Percentiles rank a stretch among this genome's conserved stretches.
Evolutionary conservation across 768 basidiomycete genomes (phyloP).

Genomic region (Amanita subjunquillea): DNA sequence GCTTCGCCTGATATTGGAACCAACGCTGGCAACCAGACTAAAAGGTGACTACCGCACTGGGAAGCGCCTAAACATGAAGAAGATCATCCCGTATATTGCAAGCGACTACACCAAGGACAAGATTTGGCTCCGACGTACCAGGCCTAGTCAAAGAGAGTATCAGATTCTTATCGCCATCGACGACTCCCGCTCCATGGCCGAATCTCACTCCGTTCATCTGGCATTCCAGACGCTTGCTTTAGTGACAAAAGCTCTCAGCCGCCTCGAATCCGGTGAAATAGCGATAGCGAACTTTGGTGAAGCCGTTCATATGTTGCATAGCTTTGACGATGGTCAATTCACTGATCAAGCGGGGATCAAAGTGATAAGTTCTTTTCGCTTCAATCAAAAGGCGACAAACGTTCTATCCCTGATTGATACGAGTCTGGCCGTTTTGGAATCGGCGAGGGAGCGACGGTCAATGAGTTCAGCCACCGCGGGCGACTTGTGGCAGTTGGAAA

Average conservation of each 20-base stretch:
- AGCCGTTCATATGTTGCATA: slow-evolving; percentile 78
- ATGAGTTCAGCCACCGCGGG: slow-evolving; percentile 53
- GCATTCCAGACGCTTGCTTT: slow-evolving; percentile 91
- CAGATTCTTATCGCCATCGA: slow-evolving; percentile 92
- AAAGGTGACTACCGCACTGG: slow-evolving; percentile 97
- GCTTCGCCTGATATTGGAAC: slow-evolving; percentile 90
- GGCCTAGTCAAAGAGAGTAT: slow-evolving; percentile 90
- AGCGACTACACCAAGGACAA: slow-evolving; percentile 99
- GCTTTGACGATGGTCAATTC: slow-evolving; percentile 74
- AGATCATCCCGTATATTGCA: slow-evolving; percentile 95
- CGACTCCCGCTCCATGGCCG: slow-evolving; percentile 95
- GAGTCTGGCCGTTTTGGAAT: slow-evolving; percentile 63
- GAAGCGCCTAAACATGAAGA: slow-evolving; percentile 97
- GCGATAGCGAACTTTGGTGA: slow-evolving; percentile 88
- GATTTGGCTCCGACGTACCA: slow-evolving; percentile 94
- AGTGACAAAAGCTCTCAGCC: slow-evolving; percentile 81
- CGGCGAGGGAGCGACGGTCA: slow-evolving; percentile 59
- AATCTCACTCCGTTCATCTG: slow-evolving; percentile 84
- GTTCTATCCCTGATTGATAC: slow-evolving; percentile 75
- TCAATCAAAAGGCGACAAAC: slow-evolving; percentile 84
- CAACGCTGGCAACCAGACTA: slow-evolving; percentile 86
- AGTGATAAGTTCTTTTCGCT: slow-evolving; percentile 78
- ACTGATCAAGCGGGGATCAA: slow-evolving; percentile 72
- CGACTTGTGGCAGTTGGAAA: slow-evolving; percentile 94
- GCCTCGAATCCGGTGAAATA: slow-evolving; percentile 93